Percentiles rank a stretch among this genome's conserved stretches.
Conservation (phyloP, 1,284 basidiomycete genomes). For the Ceratobasidium sp. region DNA sequence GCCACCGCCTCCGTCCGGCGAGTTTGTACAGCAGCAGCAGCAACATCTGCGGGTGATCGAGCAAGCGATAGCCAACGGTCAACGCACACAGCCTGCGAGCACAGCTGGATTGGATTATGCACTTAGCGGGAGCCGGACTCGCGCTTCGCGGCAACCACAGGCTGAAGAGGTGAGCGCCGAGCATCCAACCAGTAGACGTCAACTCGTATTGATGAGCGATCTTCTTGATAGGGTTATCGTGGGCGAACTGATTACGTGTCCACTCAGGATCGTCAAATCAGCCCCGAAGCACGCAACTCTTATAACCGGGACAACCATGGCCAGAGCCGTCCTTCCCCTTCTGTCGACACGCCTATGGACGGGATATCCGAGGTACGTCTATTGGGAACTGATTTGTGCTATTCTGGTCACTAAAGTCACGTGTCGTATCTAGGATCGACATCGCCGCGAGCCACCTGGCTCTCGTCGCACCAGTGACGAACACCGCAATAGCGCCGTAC, state of each 20-base stretch:
- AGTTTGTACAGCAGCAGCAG: constrained; percentile 25
- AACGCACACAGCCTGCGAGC: constrained; percentile 35
- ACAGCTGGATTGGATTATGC: constrained; percentile 37
- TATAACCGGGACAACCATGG: constrained; percentile 37
- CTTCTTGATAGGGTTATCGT: constrained; percentile 43
- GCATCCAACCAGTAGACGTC: neutral
- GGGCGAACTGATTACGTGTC: constrained; percentile 42
- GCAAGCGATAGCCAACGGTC: constrained; percentile 31
- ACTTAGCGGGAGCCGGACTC: neutral
- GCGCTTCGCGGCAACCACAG: neutral
- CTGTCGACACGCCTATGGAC: constrained; percentile 33
- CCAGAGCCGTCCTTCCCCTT: constrained; percentile 32
- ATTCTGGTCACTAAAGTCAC: constrained; percentile 5
- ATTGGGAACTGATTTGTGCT: neutral
- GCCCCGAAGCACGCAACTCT: constrained; percentile 32
- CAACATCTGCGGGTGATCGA: constrained; percentile 31
- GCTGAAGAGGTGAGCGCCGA: constrained; percentile 13
- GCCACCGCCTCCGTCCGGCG: constrained; percentile 24
- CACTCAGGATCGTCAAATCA: constrained; percentile 35
- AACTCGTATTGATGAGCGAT: constrained; percentile 26
- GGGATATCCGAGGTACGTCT: constrained; percentile 21
- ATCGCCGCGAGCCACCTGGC: constrained; percentile 15
- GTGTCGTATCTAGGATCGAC: constrained; percentile 30
- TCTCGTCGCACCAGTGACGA: constrained; percentile 27
- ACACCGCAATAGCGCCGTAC: constrained; percentile 1